A percentile compares a stretch with the other conserved stretches of the same genome.
Evolutionary conservation across 345 rosid species (phyloP).

Genomic region (Raphanus raphanistrum): DNA sequence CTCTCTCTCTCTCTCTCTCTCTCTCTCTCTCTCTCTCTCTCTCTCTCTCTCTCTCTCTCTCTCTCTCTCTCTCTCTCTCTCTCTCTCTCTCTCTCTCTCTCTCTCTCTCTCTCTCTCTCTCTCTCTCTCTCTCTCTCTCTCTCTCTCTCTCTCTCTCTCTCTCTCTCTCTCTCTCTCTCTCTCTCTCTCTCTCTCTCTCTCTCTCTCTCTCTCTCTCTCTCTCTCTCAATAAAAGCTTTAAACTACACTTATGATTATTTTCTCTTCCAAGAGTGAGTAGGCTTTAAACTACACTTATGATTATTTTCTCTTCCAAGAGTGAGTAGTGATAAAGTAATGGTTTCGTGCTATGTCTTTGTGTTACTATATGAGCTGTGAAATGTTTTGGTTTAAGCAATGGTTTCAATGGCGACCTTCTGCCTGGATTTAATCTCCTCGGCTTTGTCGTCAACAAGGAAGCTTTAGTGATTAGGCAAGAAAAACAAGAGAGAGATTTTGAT

Average conservation of each 20-base stretch:
- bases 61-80: too few species aligned
- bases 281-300: not conserved
- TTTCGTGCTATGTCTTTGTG: not conserved
- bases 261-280: conserved; percentile 10
- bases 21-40: too few species aligned
- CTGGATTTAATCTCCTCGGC: conserved; percentile 46
- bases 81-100: too few species aligned
- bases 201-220: too few species aligned
- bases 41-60: too few species aligned
- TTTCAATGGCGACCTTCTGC: conserved; percentile 60
- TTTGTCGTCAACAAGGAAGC: conserved; percentile 38
- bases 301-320: not conserved
- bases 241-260: not conserved
- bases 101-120: too few species aligned
- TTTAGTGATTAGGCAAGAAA: not conserved
- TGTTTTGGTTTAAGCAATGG: conserved; percentile 32
- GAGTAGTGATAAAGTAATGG: not conserved
- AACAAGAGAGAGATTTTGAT: not conserved
- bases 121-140: too few species aligned
- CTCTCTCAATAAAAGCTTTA: not conserved
- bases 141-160: too few species aligned
- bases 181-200: too few species aligned
- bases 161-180: too few species aligned
- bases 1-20: too few species aligned
- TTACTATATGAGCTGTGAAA: conserved; percentile 10